Conservation (phyloP, 768 basidiomycete genomes). For the Mycena venus region DNA sequence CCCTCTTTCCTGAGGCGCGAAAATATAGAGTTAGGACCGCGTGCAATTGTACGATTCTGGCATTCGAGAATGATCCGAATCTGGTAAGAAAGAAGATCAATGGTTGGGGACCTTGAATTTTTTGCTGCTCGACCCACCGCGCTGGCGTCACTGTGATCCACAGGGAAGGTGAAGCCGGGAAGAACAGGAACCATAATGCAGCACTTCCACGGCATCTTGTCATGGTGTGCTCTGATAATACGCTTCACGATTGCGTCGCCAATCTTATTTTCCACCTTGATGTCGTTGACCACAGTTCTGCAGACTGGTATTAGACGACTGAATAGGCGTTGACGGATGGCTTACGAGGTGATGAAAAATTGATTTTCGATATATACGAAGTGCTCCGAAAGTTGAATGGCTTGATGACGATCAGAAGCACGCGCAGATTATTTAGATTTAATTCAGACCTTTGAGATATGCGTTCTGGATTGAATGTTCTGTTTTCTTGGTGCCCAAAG, state of each 20-base stretch:
- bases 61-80: conserved; percentile 96
- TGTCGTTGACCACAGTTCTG: conserved; percentile 88
- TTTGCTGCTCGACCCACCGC: conserved; percentile 67
- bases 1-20: conserved; percentile 85
- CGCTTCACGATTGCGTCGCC: conserved; percentile 94
- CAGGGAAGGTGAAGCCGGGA: conserved; percentile 93
- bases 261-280: conserved; percentile 91
- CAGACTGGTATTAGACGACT: not conserved
- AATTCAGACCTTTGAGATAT: conserved; percentile 80
- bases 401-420: conserved; percentile 53
- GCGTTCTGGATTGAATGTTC: conserved; percentile 97
- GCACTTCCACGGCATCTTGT: conserved; percentile 89
- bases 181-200: conserved; percentile 93
- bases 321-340: not conserved
- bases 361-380: conserved; percentile 99
- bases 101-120: conserved; percentile 8
- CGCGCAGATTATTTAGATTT: not conserved
- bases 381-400: conserved; percentile 94
- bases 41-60: conserved; percentile 89
- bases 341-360: conserved; percentile 92
- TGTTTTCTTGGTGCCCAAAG: conserved; percentile 88
- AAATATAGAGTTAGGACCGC: conserved; percentile 95
- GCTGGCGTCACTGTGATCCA: conserved; percentile 94
- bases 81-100: conserved; percentile 52
- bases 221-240: conserved; percentile 88